phyloP scores from a whole-genome alignment of 345 rosid genomes.

The Brassica incana region DNA sequence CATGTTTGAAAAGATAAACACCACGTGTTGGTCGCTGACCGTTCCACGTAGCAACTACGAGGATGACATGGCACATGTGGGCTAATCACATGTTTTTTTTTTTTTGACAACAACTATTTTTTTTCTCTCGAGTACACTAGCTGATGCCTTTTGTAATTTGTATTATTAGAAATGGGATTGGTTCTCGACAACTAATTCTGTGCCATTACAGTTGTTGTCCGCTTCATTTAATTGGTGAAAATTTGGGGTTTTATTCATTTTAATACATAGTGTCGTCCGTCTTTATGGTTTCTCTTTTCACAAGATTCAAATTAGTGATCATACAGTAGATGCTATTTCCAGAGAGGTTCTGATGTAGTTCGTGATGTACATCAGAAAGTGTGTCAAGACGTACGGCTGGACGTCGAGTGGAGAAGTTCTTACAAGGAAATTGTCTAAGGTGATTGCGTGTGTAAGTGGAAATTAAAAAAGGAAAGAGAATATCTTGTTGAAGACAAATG shows the following conservation, averaged over 20 bases:
- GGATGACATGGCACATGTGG: constrained; percentile 18
- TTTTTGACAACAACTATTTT: neutral
- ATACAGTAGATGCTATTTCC: neutral
- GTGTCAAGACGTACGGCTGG: too few relatives aligned
- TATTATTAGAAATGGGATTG: neutral
- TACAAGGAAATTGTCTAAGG: too few relatives aligned
- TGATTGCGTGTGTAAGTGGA: too few relatives aligned
- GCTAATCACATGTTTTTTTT: neutral
- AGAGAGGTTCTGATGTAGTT: too few relatives aligned
- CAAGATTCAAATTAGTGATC: constrained; percentile 34
- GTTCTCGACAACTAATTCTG: constrained; percentile 29
- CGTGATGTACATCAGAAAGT: too few relatives aligned
- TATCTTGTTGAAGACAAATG: too few relatives aligned
- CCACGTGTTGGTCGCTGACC: constrained; percentile 15
- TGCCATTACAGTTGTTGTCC: constrained; percentile 32
- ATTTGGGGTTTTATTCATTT: neutral
- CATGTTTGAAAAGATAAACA: constrained; percentile 4
- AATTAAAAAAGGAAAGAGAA: too few relatives aligned
- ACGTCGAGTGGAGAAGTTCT: too few relatives aligned
- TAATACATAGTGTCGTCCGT: neutral
- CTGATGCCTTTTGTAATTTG: neutral
- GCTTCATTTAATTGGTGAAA: constrained; percentile 13
- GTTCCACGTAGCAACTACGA: neutral
- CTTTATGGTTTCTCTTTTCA: neutral
- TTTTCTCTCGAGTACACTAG: neutral